phyloP scores from a whole-genome alignment of 805 yeast genomes.

The Hagleromyces aurorensis region DNA sequence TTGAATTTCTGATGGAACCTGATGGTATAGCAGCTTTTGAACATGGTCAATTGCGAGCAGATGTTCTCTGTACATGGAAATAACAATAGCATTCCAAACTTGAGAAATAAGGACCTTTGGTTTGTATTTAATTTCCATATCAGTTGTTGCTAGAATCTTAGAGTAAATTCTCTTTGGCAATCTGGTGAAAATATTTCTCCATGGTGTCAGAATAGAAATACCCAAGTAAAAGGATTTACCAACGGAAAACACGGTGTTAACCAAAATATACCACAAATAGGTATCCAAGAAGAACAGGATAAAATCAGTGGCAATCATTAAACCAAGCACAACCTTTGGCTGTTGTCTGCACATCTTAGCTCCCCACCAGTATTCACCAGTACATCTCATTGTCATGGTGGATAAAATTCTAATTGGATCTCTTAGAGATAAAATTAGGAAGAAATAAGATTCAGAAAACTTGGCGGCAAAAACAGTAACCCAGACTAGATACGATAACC shows the following conservation, averaged over 20 bases:
- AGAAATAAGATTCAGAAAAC: constrained; percentile 83
- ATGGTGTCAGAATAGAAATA: constrained; percentile 96
- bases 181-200: constrained; percentile 98
- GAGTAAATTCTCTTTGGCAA: constrained; percentile 98
- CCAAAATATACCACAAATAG: constrained; percentile 95
- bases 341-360: constrained; percentile 76
- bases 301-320: constrained; percentile 90
- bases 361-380: constrained; percentile 85
- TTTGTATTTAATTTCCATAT: constrained; percentile 98
- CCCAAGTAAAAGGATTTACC: constrained; percentile 98
- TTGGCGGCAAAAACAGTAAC: constrained; percentile 81
- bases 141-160: constrained; percentile 94
- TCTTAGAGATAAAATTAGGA: constrained; percentile 78
- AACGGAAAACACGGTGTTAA: constrained; percentile 90
- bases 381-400: constrained; percentile 83
- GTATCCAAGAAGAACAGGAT: constrained; percentile 97
- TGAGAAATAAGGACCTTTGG: constrained; percentile 97
- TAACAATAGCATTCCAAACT: constrained; percentile 98
- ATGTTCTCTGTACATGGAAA: constrained; percentile 99
- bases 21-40: constrained; percentile 93
- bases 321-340: constrained; percentile 80
- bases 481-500: constrained; percentile 95
- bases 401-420: constrained; percentile 92
- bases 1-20: constrained; percentile 96
- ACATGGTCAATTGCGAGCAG: constrained; percentile 96